Evolutionary conservation across 768 basidiomycete genomes (phyloP), one percentile per base, ranked within the genome.

Genomic region (Amanita molliuscula): DNA sequence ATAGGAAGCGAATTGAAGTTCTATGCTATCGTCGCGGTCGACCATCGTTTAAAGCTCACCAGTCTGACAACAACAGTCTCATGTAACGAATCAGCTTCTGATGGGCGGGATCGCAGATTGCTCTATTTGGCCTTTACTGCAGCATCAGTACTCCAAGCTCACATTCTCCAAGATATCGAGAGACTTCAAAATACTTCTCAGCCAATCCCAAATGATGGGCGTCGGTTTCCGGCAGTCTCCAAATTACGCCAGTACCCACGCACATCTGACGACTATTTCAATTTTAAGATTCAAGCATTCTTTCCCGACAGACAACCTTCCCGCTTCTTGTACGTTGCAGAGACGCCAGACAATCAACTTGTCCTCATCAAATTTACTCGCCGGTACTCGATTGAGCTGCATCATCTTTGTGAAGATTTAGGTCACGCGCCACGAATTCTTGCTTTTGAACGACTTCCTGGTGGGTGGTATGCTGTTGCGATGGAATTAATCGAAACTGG

Each of bases 21-120:
- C 54, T 58, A 60, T 53, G 55, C 52, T 15, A 44, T 57, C 29
- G 34, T 59, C 21, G 20, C 50, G 29, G 34, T 59, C 31, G 56
- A 56, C 41, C 48, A 47, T 43, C 55, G 57, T 44, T 57, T 54
- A 44, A 53, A 55, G 34, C 35, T 57, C 29, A 50, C 58, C 33
- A 57, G 53, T 49, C 54, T 61, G 26, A 58, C 60, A 38, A 55
- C 56, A 20, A 36, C 50, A 8, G 26, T 61, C n/a, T 59, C 58
- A 16, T 61, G 55, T 50, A 47, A 55, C 47, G 51, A 11, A 40
- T 47, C 52, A 8, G 60, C 55, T n/a, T 55, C 55, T 20, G 50
- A 54, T 47, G 52, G 50, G 23, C 35, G 20, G 16, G 56, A 61
- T 20, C 54, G 53, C 21, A 48, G 23, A 13, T 36, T 23, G 13